These are phyloP conservation scores for Ogataea chonburiensis DNA, from an alignment of 805 yeast genomes.

Conservation along the genomic window DNA sequence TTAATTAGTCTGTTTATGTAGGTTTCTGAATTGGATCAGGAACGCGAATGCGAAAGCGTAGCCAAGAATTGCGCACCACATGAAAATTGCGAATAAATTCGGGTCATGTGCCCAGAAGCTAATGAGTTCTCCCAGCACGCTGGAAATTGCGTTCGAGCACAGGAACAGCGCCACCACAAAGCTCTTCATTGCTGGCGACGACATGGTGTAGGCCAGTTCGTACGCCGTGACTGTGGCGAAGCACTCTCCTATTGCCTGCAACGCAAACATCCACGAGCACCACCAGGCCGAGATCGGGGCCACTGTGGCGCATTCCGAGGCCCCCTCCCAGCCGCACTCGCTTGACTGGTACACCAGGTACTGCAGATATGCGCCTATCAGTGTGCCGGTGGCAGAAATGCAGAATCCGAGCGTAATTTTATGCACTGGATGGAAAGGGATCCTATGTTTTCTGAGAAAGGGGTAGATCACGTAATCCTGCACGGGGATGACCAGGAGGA, in stretches of 20 bases:
- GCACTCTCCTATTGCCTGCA: constrained; percentile 53
- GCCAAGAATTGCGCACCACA: constrained; percentile 36
- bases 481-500: constrained; percentile 49
- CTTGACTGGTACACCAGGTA: constrained; percentile 42
- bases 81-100: constrained; percentile 37
- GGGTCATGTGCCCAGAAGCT: constrained; percentile 43
- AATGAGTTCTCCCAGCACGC: constrained; percentile 42
- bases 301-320: constrained; percentile 27
- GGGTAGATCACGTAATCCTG: constrained; percentile 49
- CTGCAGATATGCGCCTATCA: constrained; percentile 49
- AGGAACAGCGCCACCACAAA: constrained; percentile 44
- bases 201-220: constrained; percentile 52
- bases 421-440: constrained; percentile 42
- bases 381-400: constrained; percentile 44
- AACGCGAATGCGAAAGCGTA: constrained; percentile 28
- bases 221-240: constrained; percentile 51
- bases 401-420: constrained; percentile 48
- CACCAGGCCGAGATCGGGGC: constrained; percentile 36
- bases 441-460: constrained; percentile 37
- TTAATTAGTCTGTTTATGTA: constrained; percentile 10
- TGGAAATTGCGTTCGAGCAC: constrained; percentile 44
- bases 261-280: constrained; percentile 34
- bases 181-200: constrained; percentile 51
- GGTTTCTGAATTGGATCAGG: constrained; percentile 18
- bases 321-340: constrained; percentile 42